Evolutionary conservation across 345 rosid species (phyloP), one percentile per base, ranked within the genome.

Genomic region (Punica granatum): DNA sequence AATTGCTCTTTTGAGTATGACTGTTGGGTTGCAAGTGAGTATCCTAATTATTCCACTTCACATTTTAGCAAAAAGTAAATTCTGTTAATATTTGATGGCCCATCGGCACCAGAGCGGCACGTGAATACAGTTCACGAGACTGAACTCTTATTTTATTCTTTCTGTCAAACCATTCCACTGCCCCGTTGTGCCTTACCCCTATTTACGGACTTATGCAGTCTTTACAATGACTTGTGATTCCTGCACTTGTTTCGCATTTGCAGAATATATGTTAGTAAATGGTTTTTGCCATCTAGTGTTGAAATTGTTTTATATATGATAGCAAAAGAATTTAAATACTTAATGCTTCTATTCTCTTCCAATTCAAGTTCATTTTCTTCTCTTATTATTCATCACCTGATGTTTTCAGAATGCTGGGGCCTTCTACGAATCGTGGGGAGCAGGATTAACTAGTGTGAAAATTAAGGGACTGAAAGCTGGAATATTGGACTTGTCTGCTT

Each of bases 21-120:
- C 92, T 8, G 96, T 94, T 67, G 99, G 99, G 74, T 76, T 89
- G 63, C 85, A 78, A 77, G 99, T 94, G 75, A 82, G 87, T 61
- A 64, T 32, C 66, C 53, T 69, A 46, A 68, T 69, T 46, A 3
- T 37, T 25, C 0, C 12, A 32, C 25, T 33, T 11, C 36, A 16
- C 0, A 18, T 65, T 19, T 41, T 42, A 34, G 8, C 39, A 31
- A 60, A 30, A 30, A 28, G 35, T 15, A 37, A 37, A 4, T 4
- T 37, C 11, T 37, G 41, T 37, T 37, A 11, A 37, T 4, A 37
- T 11, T 37, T 37, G 41, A 37, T 4, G 41, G 5, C 11, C 11
- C 41, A 37, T 37, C 11, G 41, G 41, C 5, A 37, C 41, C 11
- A 37, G 11, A 37, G 6, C 11, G 5, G 41, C 11, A 37, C 41